A percentile compares a stretch with the other conserved stretches of the same genome.
Evolutionary conservation across 2,329 filamentous ascomycete genomes (phyloP).

Genomic region (Botrytis paeoniae): DNA sequence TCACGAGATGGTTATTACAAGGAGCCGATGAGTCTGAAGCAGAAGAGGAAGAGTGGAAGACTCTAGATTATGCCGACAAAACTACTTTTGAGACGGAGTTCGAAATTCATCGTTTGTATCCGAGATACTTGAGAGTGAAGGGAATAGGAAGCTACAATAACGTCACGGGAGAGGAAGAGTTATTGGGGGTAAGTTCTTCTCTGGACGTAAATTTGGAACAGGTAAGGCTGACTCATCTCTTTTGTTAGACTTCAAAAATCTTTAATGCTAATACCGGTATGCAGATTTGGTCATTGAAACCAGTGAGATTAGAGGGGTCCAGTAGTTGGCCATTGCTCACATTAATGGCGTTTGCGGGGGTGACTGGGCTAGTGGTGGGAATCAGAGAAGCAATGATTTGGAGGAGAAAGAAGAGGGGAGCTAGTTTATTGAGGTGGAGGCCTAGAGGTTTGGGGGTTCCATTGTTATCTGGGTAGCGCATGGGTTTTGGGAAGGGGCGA

Average conservation of each 20-base stretch:
- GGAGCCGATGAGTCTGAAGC: conserved; percentile 7
- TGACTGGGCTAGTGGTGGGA: conserved; percentile 10
- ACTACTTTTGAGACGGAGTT: conserved; percentile 15
- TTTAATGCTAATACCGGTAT: conserved; percentile 13
- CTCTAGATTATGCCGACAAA: conserved; percentile 14
- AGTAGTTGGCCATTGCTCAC: conserved; percentile 13
- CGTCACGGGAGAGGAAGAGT: not conserved
- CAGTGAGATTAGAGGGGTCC: conserved; percentile 6
- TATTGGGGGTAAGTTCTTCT: conserved; percentile 15
- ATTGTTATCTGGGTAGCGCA: conserved; percentile 5
- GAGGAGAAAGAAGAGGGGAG: conserved; percentile 10
- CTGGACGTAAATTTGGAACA: conserved; percentile 14
- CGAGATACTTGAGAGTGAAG: conserved; percentile 15
- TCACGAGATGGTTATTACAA: conserved; percentile 42
- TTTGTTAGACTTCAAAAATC: conserved; percentile 2
- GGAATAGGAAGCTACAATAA: not conserved
- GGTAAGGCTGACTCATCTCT: conserved; percentile 14
- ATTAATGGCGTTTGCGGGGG: conserved; percentile 2
- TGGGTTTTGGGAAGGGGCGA: not conserved
- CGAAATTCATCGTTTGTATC: conserved; percentile 1
- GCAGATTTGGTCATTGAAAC: conserved; percentile 17
- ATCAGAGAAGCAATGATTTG: conserved; percentile 10
- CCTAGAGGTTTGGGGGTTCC: conserved; percentile 9
- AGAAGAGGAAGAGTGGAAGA: conserved; percentile 7
- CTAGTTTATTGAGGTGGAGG: conserved; percentile 10